Conservation (phyloP, 2,329 filamentous ascomycete species). For the Aureobasidium sp. region DNA sequence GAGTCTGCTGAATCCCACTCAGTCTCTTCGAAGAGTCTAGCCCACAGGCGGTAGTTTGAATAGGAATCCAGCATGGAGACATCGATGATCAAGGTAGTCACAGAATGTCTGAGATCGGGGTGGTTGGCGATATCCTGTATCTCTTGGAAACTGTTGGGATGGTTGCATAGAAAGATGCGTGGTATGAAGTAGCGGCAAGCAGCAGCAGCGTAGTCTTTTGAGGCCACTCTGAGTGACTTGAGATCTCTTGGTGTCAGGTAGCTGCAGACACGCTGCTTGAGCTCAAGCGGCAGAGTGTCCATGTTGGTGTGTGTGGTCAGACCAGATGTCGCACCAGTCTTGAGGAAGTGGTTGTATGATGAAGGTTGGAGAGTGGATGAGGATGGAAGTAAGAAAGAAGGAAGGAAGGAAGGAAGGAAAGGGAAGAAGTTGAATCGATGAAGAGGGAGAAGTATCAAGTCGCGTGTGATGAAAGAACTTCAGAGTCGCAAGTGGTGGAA, state of each 20-base stretch:
- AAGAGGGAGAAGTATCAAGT: not conserved
- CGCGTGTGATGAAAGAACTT: not conserved
- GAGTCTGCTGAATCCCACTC: not conserved
- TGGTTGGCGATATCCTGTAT: not conserved
- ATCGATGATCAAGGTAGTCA: not conserved
- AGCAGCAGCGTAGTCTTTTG: not conserved
- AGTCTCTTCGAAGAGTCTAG: not conserved
- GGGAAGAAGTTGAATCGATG: not conserved
- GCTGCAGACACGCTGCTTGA: slow-evolving; percentile 1
- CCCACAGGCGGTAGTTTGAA: not conserved
- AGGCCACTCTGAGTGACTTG: not conserved
- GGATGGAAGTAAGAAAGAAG: not conserved
- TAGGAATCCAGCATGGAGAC: not conserved
- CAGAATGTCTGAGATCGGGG: not conserved
- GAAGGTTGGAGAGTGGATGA: not conserved
- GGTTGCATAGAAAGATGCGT: not conserved
- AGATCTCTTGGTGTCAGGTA: not conserved
- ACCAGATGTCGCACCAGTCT: not conserved
- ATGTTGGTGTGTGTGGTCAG: not conserved
- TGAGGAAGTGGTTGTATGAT: not conserved
- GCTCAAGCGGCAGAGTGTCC: not conserved
- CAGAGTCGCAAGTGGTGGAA: not conserved
- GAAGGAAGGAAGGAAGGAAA: not conserved
- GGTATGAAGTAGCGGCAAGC: not conserved
- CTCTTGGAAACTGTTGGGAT: not conserved